Conservation (phyloP, 148 eudicot genomes). For the Gaultheria prostrata region DNA sequence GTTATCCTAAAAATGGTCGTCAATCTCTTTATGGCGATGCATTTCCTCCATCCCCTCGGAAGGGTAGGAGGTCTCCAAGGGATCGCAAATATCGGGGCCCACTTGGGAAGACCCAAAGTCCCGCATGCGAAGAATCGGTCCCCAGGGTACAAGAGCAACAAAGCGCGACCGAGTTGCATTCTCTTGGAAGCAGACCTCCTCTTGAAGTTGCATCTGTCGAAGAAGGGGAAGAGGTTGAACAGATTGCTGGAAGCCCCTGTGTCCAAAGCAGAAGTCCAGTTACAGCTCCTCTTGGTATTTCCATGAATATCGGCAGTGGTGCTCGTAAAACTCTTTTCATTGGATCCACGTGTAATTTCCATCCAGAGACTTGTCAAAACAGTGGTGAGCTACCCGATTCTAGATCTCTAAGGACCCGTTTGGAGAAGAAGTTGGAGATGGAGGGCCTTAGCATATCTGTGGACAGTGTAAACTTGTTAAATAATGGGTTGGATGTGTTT, state of each 20-base stretch:
- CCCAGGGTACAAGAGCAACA: slow-evolving; percentile 38
- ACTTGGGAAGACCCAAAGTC: slow-evolving; percentile 35
- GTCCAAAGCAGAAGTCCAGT: slow-evolving; percentile 41
- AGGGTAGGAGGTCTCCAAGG: slow-evolving; percentile 41
- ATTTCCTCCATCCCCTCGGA: slow-evolving; percentile 43
- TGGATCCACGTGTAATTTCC: slow-evolving; percentile 7
- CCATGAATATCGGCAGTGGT: slow-evolving; percentile 24
- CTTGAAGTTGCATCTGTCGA: slow-evolving; percentile 39
- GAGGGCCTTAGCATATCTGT: slow-evolving; percentile 40
- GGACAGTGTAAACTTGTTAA: slow-evolving; percentile 41
- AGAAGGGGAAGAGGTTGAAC: slow-evolving; percentile 61
- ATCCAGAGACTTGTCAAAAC: slow-evolving; percentile 31
- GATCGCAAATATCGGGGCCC: slow-evolving; percentile 40
- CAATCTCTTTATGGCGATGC: slow-evolving; percentile 36
- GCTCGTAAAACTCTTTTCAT: slow-evolving; percentile 20
- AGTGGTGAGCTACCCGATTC: slow-evolving; percentile 44
- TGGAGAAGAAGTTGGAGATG: slow-evolving; percentile 41
- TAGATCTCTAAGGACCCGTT: slow-evolving; percentile 30
- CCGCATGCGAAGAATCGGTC: slow-evolving; percentile 27
- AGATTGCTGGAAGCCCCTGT: slow-evolving; percentile 29
- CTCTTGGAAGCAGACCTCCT: slow-evolving; percentile 49
- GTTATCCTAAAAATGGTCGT: slow-evolving; percentile 22
- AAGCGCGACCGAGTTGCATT: slow-evolving; percentile 46
- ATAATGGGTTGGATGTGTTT: slow-evolving; percentile 44
- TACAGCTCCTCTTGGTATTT: slow-evolving; percentile 50